Conservation (phyloP, 495 filamentous ascomycete species). For the Halenospora varia region DNA sequence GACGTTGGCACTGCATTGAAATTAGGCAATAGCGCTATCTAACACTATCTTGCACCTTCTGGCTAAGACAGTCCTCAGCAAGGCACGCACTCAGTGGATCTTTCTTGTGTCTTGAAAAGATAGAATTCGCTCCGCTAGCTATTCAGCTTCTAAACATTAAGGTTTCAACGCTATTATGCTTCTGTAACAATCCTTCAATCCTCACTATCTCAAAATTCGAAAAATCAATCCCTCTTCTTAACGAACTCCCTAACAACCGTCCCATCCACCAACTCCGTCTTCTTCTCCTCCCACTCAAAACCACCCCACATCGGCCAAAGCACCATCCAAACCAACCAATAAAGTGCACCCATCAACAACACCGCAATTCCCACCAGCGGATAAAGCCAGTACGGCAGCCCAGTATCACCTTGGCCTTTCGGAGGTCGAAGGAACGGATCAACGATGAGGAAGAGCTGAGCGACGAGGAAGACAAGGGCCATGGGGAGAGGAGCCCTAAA, state of each 20-base stretch:
- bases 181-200: too few relatives aligned
- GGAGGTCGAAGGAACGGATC: constrained; percentile 37
- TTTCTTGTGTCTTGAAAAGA: too few relatives aligned
- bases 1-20: too few relatives aligned
- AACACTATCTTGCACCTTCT: too few relatives aligned
- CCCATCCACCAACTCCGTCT: constrained; percentile 11
- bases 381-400: constrained; percentile 35
- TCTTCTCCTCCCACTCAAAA: constrained; percentile 19
- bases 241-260: constrained; percentile 13
- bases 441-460: constrained; percentile 34
- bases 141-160: too few relatives aligned
- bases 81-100: too few relatives aligned
- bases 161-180: too few relatives aligned
- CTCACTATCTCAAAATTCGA: too few relatives aligned
- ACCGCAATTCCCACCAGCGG: constrained; percentile 34
- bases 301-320: constrained; percentile 27
- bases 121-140: too few relatives aligned
- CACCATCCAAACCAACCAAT: constrained; percentile 34
- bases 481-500: constrained; percentile 61
- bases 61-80: too few relatives aligned
- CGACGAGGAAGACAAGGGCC: constrained; percentile 33
- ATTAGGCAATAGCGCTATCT: too few relatives aligned
- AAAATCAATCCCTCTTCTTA: not conserved
- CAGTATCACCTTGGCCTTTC: constrained; percentile 32
- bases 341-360: constrained; percentile 26